Base-by-base conservation (phyloP, 2,329 filamentous ascomycete genomes). In the Aspergillus sp. region DNA sequence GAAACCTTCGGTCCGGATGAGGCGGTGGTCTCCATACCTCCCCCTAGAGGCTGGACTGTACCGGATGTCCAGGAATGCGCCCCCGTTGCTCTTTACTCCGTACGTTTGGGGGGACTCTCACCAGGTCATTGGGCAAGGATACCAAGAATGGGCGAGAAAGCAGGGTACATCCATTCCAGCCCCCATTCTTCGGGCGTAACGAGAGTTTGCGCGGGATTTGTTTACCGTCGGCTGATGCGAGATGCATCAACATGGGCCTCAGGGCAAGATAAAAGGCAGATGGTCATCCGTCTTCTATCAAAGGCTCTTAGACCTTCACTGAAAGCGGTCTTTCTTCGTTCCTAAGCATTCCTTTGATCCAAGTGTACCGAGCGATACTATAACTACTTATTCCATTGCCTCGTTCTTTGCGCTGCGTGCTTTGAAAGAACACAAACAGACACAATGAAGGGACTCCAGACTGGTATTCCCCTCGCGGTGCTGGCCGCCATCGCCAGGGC, bases 401-500 rank as follows among this genome's bases (percentile, higher is more conserved):
- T 45, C 42, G 13, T 17, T 45, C 20, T 45, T 23, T 43, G 40
- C 40, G n/a, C 20, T 43, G 4, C 4, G 20, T 43, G 19, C 17
- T 40, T 40, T 13, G 11, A 16, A 7, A 40, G 36, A 40, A 29
- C 3, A 42, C 9, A 13, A 21, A n/a, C 6, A 19, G 7, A 20
- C 57, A 64, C 47, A 14, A 73, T 73, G 70, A 73, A 72, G 64
- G 66, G 64, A 43, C 62, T 72, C 43, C 59, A 66, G 25, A 64
- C 60, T 42, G 69, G 68, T 47, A 66, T 73, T 42, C 67, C 70
- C 4, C 54, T 73, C 16, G 70, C 70, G 42, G 56, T 72, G 16
- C 55, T 72, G 48, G 70, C 64, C 45, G 64, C 66, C 10, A 62
- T 66, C 42, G 67, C 63, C 11, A 63, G 64, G 45, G 62, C 64